A percentile compares a stretch with the other conserved stretches of the same genome.
Conservation (phyloP, 129 eudicot genomes). For the Lactuca sativa region DNA sequence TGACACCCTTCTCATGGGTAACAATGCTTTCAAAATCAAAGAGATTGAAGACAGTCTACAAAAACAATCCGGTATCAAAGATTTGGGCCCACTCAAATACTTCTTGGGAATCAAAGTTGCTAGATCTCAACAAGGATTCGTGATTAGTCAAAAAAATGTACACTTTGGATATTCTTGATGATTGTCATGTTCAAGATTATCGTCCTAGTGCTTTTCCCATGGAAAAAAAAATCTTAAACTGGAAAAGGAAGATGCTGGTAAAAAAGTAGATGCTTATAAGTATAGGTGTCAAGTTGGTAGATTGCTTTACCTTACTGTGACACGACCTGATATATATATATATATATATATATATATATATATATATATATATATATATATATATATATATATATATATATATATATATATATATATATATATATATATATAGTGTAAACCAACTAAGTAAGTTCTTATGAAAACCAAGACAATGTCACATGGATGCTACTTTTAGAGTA, state of each 20-base stretch:
- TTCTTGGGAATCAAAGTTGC: not conserved
- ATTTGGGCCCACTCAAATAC: too few relatives aligned
- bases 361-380: too few relatives aligned
- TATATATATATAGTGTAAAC: not conserved
- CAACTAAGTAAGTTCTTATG: not conserved
- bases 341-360: too few relatives aligned
- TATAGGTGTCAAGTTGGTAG: not conserved
- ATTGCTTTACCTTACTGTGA: not conserved
- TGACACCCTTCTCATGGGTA: not conserved
- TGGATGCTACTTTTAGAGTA: not conserved
- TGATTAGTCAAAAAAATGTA: not conserved
- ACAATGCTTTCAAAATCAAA: not conserved
- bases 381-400: too few relatives aligned
- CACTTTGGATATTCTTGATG: too few relatives aligned
- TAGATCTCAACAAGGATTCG: not conserved
- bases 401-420: too few relatives aligned
- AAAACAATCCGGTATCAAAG: not conserved
- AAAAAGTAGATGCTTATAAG: not conserved
- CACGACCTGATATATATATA: not conserved
- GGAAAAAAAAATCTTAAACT: not conserved
- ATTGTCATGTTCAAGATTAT: too few relatives aligned
- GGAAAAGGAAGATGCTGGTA: not conserved
- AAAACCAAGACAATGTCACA: not conserved
- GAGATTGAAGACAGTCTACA: not conserved
- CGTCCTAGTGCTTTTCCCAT: not conserved